Evolutionary conservation across 2,329 filamentous ascomycete genomes (phyloP).

Genomic region (Pseudogymnoascus sp.): DNA sequence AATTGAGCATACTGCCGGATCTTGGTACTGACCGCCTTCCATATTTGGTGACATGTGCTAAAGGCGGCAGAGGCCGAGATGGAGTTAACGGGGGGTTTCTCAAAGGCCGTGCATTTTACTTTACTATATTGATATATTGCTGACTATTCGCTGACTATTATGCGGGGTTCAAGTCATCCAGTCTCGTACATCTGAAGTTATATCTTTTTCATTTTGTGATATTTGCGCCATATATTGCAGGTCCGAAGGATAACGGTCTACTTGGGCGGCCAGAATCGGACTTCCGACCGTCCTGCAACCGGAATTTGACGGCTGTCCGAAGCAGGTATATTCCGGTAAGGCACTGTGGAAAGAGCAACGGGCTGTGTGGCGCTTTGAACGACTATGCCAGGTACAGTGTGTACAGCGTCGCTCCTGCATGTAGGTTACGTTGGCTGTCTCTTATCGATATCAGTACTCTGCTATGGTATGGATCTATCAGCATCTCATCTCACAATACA

Average conservation of each 20-base stretch:
- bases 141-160: not conserved
- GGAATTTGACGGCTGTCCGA: no score
- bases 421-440: not conserved
- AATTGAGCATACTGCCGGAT: slow-evolving; percentile 3
- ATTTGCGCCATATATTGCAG: not conserved
- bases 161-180: not conserved
- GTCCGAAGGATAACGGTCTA: no score
- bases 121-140: not conserved
- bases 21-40: not conserved
- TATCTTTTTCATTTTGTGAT: not conserved
- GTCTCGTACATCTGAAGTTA: not conserved
- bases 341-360: not conserved
- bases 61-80: not conserved
- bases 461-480: not conserved
- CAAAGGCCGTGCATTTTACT: not conserved
- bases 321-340: no score
- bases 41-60: not conserved
- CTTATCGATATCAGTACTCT: not conserved
- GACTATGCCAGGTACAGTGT: not conserved
- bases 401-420: not conserved
- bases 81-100: not conserved
- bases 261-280: no score
- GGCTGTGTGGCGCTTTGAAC: no score
- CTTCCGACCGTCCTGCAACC: no score
- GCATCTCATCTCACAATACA: not conserved